These are phyloP conservation scores for Petunia hybrid DNA, from an alignment of 305 asterid species.

Conservation along the genomic window DNA sequence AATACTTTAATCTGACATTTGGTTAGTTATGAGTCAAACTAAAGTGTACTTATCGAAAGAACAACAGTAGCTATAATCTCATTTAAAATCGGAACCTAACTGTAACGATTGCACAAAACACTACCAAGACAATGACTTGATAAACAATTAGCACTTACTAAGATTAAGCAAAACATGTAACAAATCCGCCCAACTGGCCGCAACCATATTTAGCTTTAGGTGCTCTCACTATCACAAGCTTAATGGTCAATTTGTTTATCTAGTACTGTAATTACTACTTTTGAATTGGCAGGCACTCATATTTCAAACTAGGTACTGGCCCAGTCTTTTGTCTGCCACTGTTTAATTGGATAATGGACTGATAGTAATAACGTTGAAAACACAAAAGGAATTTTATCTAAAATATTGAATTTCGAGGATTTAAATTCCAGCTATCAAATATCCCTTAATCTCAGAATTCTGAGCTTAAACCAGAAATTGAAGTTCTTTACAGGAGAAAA, in stretches of 20 bases:
- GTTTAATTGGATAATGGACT: background rate
- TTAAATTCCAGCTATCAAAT: too few relatives aligned
- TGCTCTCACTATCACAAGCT: background rate
- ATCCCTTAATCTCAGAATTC: background rate
- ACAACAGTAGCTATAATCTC: too few relatives aligned
- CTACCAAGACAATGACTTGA: background rate
- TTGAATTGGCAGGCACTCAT: background rate
- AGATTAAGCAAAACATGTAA: background rate
- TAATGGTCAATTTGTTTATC: background rate
- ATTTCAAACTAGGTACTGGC: constrained; percentile 7
- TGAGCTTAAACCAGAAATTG: background rate
- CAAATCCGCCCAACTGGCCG: background rate
- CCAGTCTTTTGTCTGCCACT: background rate
- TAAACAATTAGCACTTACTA: background rate
- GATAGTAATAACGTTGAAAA: constrained; percentile 1
- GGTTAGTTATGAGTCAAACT: too few relatives aligned
- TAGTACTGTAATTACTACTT: background rate
- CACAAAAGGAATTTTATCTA: background rate
- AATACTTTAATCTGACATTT: too few relatives aligned
- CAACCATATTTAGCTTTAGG: background rate
- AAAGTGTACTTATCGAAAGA: too few relatives aligned
- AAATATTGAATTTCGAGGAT: background rate
- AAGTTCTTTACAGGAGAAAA: background rate
- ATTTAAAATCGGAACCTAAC: too few relatives aligned
- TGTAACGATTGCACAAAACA: background rate